These are phyloP conservation scores for Saccharomycopsis sp. DNA, from an alignment of 805 yeast species.

Conservation along the genomic window DNA sequence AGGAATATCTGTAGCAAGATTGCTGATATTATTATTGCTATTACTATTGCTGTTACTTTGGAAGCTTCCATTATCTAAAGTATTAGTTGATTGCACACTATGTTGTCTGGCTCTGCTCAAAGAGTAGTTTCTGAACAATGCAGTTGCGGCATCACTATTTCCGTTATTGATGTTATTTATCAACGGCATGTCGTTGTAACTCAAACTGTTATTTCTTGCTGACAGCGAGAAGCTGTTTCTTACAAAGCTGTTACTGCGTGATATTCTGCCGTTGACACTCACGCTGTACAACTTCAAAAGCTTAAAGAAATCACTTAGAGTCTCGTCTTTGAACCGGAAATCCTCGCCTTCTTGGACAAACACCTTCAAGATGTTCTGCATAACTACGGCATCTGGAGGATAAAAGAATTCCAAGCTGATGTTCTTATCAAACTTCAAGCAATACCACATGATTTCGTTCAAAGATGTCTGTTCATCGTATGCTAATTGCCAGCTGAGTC, in stretches of 20 bases:
- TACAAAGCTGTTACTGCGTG: background rate
- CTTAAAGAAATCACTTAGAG: slow-evolving; percentile 10
- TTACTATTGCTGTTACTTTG: background rate
- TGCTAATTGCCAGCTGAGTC: slow-evolving; percentile 2
- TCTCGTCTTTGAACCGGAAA: background rate
- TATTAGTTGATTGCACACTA: background rate
- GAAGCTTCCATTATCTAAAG: background rate
- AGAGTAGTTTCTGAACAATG: background rate
- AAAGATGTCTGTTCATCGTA: slow-evolving; percentile 1
- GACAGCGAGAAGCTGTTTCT: background rate
- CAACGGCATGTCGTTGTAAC: background rate
- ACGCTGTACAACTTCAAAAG: slow-evolving; percentile 9
- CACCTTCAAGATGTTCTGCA: slow-evolving; percentile 17
- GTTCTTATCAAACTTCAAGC: slow-evolving; percentile 17
- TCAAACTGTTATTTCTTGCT: background rate
- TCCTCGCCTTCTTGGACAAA: slow-evolving; percentile 2
- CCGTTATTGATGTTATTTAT: background rate
- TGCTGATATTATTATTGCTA: background rate
- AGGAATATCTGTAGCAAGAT: slow-evolving; percentile 5
- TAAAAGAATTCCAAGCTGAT: slow-evolving; percentile 14
- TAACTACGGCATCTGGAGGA: slow-evolving; percentile 16
- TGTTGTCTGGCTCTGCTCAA: background rate
- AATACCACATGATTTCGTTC: slow-evolving; percentile 14
- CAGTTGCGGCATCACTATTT: background rate
- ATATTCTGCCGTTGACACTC: background rate